Evolutionary conservation across 106 monocot species (phyloP), one percentile per base, ranked within the genome.

Genomic region (Ottelia alismoides): DNA sequence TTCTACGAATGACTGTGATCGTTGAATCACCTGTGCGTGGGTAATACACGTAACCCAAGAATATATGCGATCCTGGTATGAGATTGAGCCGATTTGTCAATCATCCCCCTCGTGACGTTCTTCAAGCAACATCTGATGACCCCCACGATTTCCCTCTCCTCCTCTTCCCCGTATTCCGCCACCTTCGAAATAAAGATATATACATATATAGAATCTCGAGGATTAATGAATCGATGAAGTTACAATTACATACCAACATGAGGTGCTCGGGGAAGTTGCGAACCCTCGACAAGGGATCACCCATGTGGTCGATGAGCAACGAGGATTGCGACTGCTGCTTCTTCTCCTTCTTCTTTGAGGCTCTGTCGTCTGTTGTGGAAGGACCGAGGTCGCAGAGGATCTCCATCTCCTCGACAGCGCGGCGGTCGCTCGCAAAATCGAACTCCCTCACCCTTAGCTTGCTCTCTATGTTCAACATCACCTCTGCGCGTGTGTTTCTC

Each of bases 321-420:
- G 68, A 65, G 10, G 64, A 35, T 9, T 25, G 11, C 14, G 20
- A 19, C 47, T 70, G 59, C 44, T 65, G 72, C 47, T 66, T 67
- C 57, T 74, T 74, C 60, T 65, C 73, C 23, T 45, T 60, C 26
- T 29, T 65, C 40, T 45, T 72, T 20, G 30, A 50, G 2, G 30
- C 52, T 4, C 23, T 47, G 48, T 30, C 40, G 28, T 28, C 44
- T 2, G 5, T 32, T 21, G n/a, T 30, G 18, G 55, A 10, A 16
- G 49, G 2, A 26, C 63, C 68, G 27, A 68, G 35, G 28, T 86
- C 77, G 55, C 79, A 80, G 28, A 29, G 56, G 32, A 30, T 40
- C 65, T 86, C 86, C 59, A 86, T 70, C 58, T 76, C 80, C 40
- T 80, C 86, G 5, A 80, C 86, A 0, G 68, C 74, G 49, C 20